These are phyloP conservation scores for Stachybotrys echinatus DNA, from an alignment of 2,329 filamentous ascomycete species.

Conservation along the genomic window DNA sequence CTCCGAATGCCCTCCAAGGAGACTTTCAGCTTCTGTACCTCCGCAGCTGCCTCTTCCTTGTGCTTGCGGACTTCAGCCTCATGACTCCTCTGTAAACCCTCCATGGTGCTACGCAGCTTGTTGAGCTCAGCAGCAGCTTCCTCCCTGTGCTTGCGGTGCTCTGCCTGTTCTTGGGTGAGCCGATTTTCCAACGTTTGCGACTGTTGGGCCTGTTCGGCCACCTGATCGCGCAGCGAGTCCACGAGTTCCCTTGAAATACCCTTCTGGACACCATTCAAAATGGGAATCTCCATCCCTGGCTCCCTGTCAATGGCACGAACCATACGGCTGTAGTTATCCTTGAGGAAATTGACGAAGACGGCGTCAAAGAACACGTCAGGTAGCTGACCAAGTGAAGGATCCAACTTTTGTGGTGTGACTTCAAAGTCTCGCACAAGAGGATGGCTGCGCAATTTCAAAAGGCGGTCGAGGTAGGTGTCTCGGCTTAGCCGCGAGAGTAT, in stretches of 20 bases:
- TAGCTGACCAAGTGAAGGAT: conserved; percentile 44
- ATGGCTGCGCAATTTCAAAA: conserved; percentile 72
- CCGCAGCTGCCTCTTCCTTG: conserved; percentile 16
- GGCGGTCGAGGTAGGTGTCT: conserved; percentile 79
- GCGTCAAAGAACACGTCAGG: conserved; percentile 83
- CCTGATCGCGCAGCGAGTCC: conserved; percentile 72
- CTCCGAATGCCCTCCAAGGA: conserved; percentile 15
- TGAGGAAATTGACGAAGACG: conserved; percentile 87
- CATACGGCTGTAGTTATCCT: conserved; percentile 89
- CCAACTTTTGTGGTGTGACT: conserved; percentile 67
- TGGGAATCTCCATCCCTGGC: conserved; percentile 78
- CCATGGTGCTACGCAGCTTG: conserved; percentile 23
- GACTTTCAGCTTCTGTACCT: conserved; percentile 23
- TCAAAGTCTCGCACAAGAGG: conserved; percentile 85
- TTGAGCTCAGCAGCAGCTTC: conserved; percentile 24
- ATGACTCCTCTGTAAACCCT: conserved; percentile 16
- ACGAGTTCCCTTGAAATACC: conserved; percentile 92
- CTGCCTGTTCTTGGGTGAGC: conserved; percentile 67
- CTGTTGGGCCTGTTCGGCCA: conserved; percentile 63
- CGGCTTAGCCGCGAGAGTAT: conserved; percentile 73
- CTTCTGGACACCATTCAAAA: conserved; percentile 76
- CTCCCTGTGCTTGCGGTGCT: conserved; percentile 64
- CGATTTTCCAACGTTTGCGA: conserved; percentile 47
- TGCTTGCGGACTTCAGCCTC: conserved; percentile 6
- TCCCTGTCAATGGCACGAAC: conserved; percentile 84